A percentile compares a stretch with the other conserved stretches of the same genome.
Conservation (phyloP, 2,329 filamentous ascomycete species). For the Pseudocercospora eumusae region DNA sequence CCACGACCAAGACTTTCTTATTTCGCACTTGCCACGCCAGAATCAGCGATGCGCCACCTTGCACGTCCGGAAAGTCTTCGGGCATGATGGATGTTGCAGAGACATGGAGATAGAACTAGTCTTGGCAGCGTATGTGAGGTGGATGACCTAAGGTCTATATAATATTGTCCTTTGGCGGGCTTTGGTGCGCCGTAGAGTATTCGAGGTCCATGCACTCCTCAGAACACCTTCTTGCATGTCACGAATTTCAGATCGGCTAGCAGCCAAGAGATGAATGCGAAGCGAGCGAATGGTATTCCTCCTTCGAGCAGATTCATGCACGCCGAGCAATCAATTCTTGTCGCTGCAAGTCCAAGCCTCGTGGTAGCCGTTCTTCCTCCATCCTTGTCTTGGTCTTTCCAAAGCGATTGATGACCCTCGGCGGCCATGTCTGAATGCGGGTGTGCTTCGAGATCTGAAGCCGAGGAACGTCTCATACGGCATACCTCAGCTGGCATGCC, state of each 20-base stretch:
- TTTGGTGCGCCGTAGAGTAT: no score
- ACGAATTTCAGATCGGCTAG: no score
- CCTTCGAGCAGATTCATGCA: no score
- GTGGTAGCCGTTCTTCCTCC: neutral
- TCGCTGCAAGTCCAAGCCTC: neutral
- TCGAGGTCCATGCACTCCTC: no score
- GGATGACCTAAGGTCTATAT: no score
- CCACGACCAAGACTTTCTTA: constrained; percentile 88
- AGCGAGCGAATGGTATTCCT: no score
- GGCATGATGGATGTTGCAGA: constrained; percentile 14
- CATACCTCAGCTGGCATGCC: neutral
- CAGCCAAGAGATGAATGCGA: no score
- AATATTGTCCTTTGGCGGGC: no score
- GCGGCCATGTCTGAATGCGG: neutral
- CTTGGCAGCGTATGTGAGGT: no score
- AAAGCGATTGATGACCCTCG: neutral
- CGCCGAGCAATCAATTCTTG: neutral
- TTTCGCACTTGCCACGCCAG: constrained; percentile 92
- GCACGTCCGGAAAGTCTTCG: constrained; percentile 68
- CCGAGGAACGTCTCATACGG: no score
- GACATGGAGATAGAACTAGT: no score
- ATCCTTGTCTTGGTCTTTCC: neutral
- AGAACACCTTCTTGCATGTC: no score
- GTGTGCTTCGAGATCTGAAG: neutral
- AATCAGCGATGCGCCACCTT: constrained; percentile 90